A percentile compares a stretch with the other conserved stretches of the same genome.
Evolutionary conservation across 148 eudicot genomes (phyloP).

Genomic region (Dianthus caryophyllus): DNA sequence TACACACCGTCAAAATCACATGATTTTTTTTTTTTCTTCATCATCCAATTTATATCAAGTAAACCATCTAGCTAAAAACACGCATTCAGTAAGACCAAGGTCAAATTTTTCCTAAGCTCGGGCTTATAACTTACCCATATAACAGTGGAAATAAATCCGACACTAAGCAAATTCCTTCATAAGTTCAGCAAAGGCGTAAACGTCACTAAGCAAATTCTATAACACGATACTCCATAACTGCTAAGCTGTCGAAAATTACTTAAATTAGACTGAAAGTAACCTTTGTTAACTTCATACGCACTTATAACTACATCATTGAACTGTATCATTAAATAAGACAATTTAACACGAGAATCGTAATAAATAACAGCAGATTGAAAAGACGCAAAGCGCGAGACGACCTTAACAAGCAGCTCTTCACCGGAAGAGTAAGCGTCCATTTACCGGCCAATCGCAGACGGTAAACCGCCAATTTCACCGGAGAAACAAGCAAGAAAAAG

Average conservation of each 20-base stretch:
- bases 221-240: background rate
- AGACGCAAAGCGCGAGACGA: slow-evolving; percentile 20
- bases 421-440: slow-evolving; percentile 87
- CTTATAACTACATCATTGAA: background rate
- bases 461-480: slow-evolving; percentile 30
- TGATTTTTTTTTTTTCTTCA: background rate
- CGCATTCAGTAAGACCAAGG: background rate
- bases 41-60: slow-evolving; percentile 1
- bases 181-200: background rate
- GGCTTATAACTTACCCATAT: background rate
- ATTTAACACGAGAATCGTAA: background rate
- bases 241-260: background rate
- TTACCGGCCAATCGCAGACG: slow-evolving; percentile 25
- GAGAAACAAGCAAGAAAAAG: slow-evolving; percentile 27
- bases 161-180: background rate
- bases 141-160: background rate
- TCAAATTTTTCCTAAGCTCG: background rate
- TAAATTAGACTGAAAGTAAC: background rate
- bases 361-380: background rate
- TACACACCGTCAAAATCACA: background rate
- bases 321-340: background rate
- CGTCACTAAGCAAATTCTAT: background rate
- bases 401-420: slow-evolving; percentile 80
- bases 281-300: background rate
- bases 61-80: background rate